These are phyloP conservation scores for Eucalyptus microcorys DNA, from an alignment of 345 rosid species.

Conservation along the genomic window DNA sequence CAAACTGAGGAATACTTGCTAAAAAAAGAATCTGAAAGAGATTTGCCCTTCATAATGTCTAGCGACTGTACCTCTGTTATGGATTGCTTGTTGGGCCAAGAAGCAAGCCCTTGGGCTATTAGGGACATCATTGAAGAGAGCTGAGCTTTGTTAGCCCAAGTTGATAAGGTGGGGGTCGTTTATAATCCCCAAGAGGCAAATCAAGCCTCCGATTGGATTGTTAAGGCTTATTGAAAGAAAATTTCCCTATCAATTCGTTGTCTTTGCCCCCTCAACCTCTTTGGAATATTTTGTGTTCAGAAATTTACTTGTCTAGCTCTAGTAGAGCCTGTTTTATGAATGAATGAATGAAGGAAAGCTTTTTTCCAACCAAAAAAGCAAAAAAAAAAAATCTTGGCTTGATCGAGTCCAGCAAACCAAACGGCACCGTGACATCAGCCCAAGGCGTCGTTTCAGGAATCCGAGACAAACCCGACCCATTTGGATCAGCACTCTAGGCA, in stretches of 20 bases:
- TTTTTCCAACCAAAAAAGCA: no score
- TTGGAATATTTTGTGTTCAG: no score
- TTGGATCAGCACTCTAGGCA: neutral
- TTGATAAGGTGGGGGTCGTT: neutral
- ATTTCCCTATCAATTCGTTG: rapidly evolving
- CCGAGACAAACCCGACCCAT: neutral
- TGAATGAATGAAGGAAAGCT: no score
- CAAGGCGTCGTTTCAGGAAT: neutral
- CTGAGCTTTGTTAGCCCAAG: neutral
- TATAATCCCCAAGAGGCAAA: neutral
- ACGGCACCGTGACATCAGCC: neutral
- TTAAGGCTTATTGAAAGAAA: neutral
- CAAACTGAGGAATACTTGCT: no score
- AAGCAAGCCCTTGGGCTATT: no score
- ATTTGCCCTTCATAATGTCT: no score
- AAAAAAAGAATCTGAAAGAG: no score
- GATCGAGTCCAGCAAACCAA: neutral
- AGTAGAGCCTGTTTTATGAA: no score
- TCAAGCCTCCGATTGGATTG: rapidly evolving
- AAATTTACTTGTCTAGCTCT: no score
- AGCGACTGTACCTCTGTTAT: no score
- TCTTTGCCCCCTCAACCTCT: neutral
- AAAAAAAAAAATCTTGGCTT: neutral
- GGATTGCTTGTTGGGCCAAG: no score
- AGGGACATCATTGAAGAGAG: neutral